Conservation (phyloP, 177 flowering plant species). For the Tripterygium wilfordii region DNA sequence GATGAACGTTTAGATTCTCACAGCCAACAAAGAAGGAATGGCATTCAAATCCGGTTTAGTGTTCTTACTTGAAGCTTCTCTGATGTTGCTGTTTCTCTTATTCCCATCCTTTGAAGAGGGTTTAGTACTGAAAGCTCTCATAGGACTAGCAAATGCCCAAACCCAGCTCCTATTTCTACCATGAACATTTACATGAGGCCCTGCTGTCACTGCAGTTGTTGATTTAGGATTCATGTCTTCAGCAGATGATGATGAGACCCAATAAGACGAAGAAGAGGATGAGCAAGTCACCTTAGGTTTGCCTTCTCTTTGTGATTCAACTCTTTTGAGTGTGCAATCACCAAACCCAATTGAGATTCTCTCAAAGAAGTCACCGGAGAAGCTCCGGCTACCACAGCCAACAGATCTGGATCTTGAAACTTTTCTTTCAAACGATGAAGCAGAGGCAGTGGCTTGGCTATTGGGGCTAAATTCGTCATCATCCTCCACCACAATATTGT, state of each 20-base stretch:
- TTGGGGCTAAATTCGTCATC: slow-evolving; percentile 52
- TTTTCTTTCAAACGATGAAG: slow-evolving; percentile 63
- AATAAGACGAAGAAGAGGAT: slow-evolving; percentile 48
- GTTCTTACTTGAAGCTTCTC: slow-evolving; percentile 18
- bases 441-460: slow-evolving; percentile 23
- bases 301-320: slow-evolving; percentile 85
- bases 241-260: slow-evolving; percentile 32
- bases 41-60: slow-evolving; percentile 44
- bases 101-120: slow-evolving; percentile 16
- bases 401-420: slow-evolving; percentile 94
- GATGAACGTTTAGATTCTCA: slow-evolving; percentile 40
- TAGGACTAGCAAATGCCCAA: slow-evolving; percentile 91
- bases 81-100: slow-evolving; percentile 19
- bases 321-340: slow-evolving; percentile 83
- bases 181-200: slow-evolving; percentile 27
- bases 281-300: slow-evolving; percentile 50
- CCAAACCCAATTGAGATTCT: slow-evolving; percentile 85
- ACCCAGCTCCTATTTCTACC: slow-evolving; percentile 69
- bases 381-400: slow-evolving; percentile 94
- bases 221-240: slow-evolving; percentile 25
- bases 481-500: slow-evolving; percentile 29
- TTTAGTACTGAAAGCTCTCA: slow-evolving; percentile 59
- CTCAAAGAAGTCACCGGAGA: slow-evolving; percentile 88
- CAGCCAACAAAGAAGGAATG: slow-evolving; percentile 61
- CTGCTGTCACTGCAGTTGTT: slow-evolving; percentile 5